A percentile compares a stretch with the other conserved stretches of the same genome.
Conservation (phyloP, 345 rosid species). For the Populus euphratica region DNA sequence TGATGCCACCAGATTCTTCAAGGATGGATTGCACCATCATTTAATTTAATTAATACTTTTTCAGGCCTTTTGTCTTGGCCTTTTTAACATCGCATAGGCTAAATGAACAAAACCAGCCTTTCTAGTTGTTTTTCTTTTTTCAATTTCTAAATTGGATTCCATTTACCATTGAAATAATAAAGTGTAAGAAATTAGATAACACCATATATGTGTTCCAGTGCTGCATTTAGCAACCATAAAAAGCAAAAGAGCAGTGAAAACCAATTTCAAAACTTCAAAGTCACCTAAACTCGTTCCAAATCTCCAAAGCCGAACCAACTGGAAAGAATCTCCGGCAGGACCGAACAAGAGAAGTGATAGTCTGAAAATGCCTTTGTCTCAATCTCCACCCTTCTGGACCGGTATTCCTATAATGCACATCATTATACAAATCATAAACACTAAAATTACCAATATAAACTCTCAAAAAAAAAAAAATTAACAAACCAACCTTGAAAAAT, state of each 20-base stretch:
- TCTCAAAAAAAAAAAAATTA: background rate
- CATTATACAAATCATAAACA: background rate
- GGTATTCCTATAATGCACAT: slow-evolving; percentile 53
- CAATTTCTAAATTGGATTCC: background rate
- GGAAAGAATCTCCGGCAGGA: slow-evolving; percentile 86
- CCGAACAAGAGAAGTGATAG: slow-evolving; percentile 80
- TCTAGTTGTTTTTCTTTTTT: background rate
- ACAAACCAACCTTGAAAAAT: slow-evolving; percentile 67
- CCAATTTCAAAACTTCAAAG: slow-evolving; percentile 11
- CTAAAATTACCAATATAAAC: background rate
- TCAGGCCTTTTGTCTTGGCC: background rate
- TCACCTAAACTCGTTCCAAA: slow-evolving; percentile 94
- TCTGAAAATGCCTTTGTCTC: slow-evolving; percentile 86
- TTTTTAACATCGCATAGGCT: background rate
- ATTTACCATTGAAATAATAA: too few species aligned
- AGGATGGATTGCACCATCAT: background rate
- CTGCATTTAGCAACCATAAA: background rate
- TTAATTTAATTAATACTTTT: background rate
- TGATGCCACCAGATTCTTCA: background rate
- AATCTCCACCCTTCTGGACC: slow-evolving; percentile 98
- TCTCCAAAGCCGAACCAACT: slow-evolving; percentile 80
- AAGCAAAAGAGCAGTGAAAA: background rate
- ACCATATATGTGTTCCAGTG: background rate
- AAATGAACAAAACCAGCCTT: background rate
- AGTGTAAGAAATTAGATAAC: too few species aligned